Evolutionary conservation across 495 filamentous ascomycete species (phyloP).

Genomic region (Daldinia grandis): DNA sequence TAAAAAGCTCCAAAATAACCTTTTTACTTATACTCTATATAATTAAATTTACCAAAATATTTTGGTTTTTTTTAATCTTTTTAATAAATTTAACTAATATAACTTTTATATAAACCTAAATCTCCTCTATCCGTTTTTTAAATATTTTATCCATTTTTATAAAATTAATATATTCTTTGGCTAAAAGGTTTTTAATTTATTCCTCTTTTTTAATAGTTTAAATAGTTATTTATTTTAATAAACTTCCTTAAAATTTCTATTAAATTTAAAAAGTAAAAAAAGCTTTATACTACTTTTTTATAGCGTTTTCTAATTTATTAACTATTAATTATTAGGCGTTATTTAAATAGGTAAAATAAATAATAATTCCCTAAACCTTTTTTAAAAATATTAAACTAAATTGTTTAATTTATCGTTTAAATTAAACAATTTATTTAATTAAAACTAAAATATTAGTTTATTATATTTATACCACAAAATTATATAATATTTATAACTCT

Average conservation of each 20-base stretch:
- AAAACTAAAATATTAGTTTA: neutral
- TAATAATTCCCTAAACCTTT: neutral
- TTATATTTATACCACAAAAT: neutral
- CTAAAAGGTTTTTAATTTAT: neutral
- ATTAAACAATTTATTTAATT: neutral
- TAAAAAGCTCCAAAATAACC: neutral
- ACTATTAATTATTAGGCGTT: neutral
- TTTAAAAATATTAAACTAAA: neutral
- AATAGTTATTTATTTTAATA: neutral
- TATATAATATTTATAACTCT: neutral
- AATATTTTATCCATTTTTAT: neutral
- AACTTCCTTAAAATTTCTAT: neutral
- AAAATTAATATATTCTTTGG: neutral
- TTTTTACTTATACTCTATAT: neutral
- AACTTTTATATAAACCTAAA: neutral
- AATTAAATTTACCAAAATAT: neutral
- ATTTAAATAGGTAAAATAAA: neutral
- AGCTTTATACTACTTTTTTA: neutral
- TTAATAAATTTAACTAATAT: neutral
- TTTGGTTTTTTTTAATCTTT: neutral
- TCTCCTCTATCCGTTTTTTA: neutral
- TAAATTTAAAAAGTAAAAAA: neutral
- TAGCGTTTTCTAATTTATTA: neutral
- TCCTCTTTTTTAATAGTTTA: no score
- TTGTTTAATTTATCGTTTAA: neutral